phyloP scores from a whole-genome alignment of 2,329 filamentous ascomycete genomes.

The Nemania diffusa region DNA sequence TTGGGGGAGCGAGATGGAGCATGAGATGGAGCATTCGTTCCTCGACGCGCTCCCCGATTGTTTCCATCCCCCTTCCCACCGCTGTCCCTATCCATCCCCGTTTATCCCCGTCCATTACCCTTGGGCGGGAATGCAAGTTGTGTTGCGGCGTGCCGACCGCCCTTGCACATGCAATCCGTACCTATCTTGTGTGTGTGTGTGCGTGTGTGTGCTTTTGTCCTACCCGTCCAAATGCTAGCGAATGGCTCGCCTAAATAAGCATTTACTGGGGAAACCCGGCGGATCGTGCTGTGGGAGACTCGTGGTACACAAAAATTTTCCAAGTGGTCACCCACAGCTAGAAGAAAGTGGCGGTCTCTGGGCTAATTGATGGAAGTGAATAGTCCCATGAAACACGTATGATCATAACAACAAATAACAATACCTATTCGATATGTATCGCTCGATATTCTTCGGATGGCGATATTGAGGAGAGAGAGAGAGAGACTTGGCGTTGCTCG shows the following conservation, averaged over 20 bases:
- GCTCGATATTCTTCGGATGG: background rate
- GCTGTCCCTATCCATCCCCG: slow-evolving; percentile 16
- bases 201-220: slow-evolving; percentile 16
- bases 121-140: slow-evolving; percentile 35
- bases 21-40: background rate
- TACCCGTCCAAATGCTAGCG: slow-evolving; percentile 21
- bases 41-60: background rate
- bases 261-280: slow-evolving; percentile 32
- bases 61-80: slow-evolving; percentile 35
- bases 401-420: background rate
- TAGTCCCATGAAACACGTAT: background rate
- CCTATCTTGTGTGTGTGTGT: background rate
- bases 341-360: background rate
- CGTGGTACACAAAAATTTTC: background rate
- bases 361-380: background rate
- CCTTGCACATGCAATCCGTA: slow-evolving; percentile 37
- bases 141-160: slow-evolving; percentile 25
- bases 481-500: background rate
- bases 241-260: slow-evolving; percentile 36
- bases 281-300: slow-evolving; percentile 12
- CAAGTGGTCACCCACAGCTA: background rate
- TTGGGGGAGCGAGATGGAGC: slow-evolving; percentile 18
- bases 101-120: slow-evolving; percentile 15
- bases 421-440: background rate
- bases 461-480: background rate